phyloP scores from a whole-genome alignment of 2,329 filamentous ascomycete genomes.

The Exserohilum rostratum region DNA sequence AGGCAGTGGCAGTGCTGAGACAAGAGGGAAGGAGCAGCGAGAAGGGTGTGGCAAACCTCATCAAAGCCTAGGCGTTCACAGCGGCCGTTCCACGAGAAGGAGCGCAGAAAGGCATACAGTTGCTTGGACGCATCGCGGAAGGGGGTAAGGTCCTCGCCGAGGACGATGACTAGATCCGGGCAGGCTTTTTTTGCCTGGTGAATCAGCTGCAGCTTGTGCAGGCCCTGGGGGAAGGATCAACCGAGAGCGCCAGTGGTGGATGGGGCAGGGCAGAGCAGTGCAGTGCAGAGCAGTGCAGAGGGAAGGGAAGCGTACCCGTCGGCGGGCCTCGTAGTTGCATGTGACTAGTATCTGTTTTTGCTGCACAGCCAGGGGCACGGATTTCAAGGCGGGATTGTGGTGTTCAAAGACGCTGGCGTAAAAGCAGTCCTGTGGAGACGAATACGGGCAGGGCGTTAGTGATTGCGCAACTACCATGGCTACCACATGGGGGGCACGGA shows the following conservation, averaged over 20 bases:
- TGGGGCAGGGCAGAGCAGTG: conserved; percentile 4
- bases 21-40: no score
- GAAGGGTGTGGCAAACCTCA: conserved; percentile 63
- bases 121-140: conserved; percentile 88
- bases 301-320: conserved; percentile 54
- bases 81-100: conserved; percentile 77
- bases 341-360: conserved; percentile 82
- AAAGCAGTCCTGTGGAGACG: conserved; percentile 73
- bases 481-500: conserved; percentile 8
- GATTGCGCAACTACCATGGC: conserved; percentile 12
- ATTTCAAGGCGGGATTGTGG: conserved; percentile 74
- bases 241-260: conserved; percentile 5
- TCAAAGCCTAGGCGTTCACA: conserved; percentile 88
- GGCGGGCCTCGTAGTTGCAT: conserved; percentile 84
- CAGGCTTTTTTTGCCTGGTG: conserved; percentile 79
- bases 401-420: conserved; percentile 91
- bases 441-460: not conserved
- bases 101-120: conserved; percentile 74
- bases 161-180: conserved; percentile 80
- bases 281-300: no score
- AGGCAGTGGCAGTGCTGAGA: conserved; percentile 9
- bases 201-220: conserved; percentile 85
- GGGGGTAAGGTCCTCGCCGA: conserved; percentile 74
- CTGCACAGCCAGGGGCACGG: conserved; percentile 79
- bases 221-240: conserved; percentile 46